A percentile compares a stretch with the other conserved stretches of the same genome.
Conservation (phyloP, 345 rosid genomes). For the Rhizophora apiculata region DNA sequence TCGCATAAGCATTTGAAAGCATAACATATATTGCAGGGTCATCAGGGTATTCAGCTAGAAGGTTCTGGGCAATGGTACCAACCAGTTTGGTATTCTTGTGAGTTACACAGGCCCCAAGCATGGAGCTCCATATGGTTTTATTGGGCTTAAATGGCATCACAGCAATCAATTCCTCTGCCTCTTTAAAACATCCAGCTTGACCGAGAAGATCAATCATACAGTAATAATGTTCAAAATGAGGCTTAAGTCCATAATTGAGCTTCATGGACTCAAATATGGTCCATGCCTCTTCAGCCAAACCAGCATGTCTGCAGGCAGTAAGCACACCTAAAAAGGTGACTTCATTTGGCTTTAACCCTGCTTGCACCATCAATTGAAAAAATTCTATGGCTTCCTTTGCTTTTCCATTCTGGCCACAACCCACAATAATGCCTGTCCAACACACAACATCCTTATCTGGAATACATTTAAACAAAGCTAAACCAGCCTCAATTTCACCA, state of each 20-base stretch:
- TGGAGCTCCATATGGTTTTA: slow-evolving; percentile 65
- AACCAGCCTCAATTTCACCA: slow-evolving; percentile 54
- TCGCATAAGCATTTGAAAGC: slow-evolving; percentile 65
- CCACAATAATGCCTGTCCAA: slow-evolving; percentile 70
- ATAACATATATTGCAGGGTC: slow-evolving; percentile 60
- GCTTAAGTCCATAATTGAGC: slow-evolving; percentile 45
- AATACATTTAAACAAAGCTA: slow-evolving; percentile 41
- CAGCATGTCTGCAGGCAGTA: slow-evolving; percentile 69
- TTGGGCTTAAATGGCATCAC: slow-evolving; percentile 59
- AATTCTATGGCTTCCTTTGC: slow-evolving; percentile 46
- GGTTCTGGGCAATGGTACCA: slow-evolving; percentile 36
- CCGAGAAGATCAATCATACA: slow-evolving; percentile 71
- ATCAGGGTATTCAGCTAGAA: slow-evolving; percentile 36
- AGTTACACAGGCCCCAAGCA: slow-evolving; percentile 63
- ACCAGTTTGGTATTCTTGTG: slow-evolving; percentile 45
- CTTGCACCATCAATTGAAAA: slow-evolving; percentile 47
- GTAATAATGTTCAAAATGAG: slow-evolving; percentile 61
- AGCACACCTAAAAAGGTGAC: slow-evolving; percentile 67
- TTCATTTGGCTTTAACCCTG: slow-evolving; percentile 61
- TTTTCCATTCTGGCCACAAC: slow-evolving; percentile 75
- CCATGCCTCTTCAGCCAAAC: slow-evolving; percentile 54
- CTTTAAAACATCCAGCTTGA: slow-evolving; percentile 55
- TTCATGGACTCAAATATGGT: slow-evolving; percentile 47
- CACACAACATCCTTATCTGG: slow-evolving; percentile 52
- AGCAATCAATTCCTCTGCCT: slow-evolving; percentile 45